These are phyloP conservation scores for Globisporangium recalcitrans DNA, from an alignment of 352 stramenopile genomes.

Conservation along the genomic window DNA sequence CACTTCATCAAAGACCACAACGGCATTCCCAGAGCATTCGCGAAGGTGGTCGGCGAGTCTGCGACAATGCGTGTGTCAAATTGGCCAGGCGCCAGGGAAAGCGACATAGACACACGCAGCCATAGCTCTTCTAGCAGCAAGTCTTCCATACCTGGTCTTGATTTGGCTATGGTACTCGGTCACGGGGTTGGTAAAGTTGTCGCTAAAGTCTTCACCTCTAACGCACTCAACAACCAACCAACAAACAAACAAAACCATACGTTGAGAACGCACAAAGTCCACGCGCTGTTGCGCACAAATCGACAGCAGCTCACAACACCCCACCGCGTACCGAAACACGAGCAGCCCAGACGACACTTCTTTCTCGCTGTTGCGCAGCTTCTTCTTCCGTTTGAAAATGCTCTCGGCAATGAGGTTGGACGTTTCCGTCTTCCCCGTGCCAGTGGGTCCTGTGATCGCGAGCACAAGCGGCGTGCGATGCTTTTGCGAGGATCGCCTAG, in stretches of 20 bases:
- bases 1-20: conserved; percentile 90
- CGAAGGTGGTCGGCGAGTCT: conserved; percentile 79
- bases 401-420: conserved; percentile 78
- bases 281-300: not conserved
- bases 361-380: conserved; percentile 67
- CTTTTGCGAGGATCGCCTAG: conserved; percentile 41
- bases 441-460: conserved; percentile 85
- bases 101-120: not conserved
- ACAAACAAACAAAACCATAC: not conserved
- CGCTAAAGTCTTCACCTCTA: conserved; percentile 82
- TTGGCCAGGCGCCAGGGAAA: too few species aligned
- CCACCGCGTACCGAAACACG: conserved; percentile 11
- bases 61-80: conserved; percentile 4
- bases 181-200: conserved; percentile 79
- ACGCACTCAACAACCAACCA: not conserved
- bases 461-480: conserved; percentile 77
- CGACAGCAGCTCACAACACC: not conserved
- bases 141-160: conserved; percentile 47
- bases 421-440: conserved; percentile 89
- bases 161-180: conserved; percentile 83
- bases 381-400: conserved; percentile 78
- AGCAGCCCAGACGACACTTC: conserved; percentile 60
- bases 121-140: not conserved
- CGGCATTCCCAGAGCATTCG: conserved; percentile 77
- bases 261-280: not conserved